These are phyloP conservation scores for Zarea fungicola DNA, from an alignment of 2,329 filamentous ascomycete species.

Conservation along the genomic window DNA sequence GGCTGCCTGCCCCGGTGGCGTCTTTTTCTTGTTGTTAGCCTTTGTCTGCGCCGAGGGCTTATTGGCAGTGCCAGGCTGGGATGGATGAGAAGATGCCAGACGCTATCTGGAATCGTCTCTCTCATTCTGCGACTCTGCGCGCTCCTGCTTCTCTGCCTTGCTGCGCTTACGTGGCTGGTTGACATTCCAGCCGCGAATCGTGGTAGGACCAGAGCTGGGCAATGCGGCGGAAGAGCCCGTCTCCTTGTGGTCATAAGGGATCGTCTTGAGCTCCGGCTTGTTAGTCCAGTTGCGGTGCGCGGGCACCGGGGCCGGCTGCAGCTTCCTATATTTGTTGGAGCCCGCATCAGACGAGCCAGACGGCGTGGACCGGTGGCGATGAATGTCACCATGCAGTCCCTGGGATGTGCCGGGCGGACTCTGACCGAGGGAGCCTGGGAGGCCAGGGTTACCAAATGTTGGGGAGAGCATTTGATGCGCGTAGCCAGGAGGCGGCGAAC, in stretches of 20 bases:
- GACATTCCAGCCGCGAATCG: conserved; percentile 53
- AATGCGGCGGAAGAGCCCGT: conserved; percentile 50
- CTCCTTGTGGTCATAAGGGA: conserved; percentile 56
- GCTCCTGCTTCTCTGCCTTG: conserved; percentile 29
- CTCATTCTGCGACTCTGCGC: conserved; percentile 27
- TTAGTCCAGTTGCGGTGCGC: conserved; percentile 43
- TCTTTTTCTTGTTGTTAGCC: not conserved
- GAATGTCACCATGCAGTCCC: conserved; percentile 24
- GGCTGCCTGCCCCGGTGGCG: not conserved
- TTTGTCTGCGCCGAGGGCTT: not conserved
- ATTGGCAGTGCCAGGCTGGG: not conserved
- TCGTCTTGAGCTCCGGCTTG: conserved; percentile 52
- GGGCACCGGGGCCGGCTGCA: conserved; percentile 53
- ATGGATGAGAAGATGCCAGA: conserved; percentile 22
- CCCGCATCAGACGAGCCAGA: conserved; percentile 34
- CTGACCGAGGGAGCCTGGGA: conserved; percentile 28
- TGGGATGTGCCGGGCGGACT: conserved; percentile 31
- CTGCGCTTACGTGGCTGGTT: conserved; percentile 35
- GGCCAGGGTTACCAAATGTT: conserved; percentile 29
- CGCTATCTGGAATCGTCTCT: conserved; percentile 35
- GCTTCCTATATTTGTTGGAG: conserved; percentile 48
- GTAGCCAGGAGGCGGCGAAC: conserved; percentile 29
- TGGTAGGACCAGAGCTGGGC: conserved; percentile 50
- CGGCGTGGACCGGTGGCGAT: conserved; percentile 33
- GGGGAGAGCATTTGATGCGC: conserved; percentile 30